Percentiles rank a stretch among this genome's conserved stretches.
Evolutionary conservation across 2,329 filamentous ascomycete species (phyloP).

Genomic region (Alternaria angustiovoidea): DNA sequence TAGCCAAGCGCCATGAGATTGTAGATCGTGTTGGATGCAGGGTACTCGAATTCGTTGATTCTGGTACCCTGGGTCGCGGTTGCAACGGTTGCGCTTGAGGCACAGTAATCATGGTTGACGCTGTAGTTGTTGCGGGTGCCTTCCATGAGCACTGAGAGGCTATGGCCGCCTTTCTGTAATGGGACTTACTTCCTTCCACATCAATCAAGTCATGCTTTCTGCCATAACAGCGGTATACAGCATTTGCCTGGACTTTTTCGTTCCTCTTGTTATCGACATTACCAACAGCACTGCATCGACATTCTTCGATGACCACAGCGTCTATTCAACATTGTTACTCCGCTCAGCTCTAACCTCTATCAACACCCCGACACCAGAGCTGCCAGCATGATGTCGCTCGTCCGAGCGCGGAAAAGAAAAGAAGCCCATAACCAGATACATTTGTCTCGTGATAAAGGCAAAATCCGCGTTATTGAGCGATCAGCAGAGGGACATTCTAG

Average conservation of each 20-base stretch:
- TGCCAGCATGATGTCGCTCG: conserved; percentile 43
- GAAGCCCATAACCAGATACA: conserved; percentile 30
- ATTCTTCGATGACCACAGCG: conserved; percentile 3
- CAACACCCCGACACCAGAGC: neutral
- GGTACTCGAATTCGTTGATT: conserved; percentile 1
- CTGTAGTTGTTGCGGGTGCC: neutral
- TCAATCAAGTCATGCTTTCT: neutral
- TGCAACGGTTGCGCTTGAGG: neutral
- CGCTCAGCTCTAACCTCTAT: neutral
- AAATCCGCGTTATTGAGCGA: conserved; percentile 44
- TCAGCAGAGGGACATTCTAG: conserved; percentile 21
- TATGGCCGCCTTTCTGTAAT: neutral
- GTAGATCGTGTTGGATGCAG: neutral
- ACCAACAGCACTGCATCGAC: neutral
- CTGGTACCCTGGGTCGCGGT: neutral
- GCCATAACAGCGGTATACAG: neutral
- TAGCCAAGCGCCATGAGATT: conserved; percentile 13
- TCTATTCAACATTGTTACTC: conserved; percentile 13
- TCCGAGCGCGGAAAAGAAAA: conserved; percentile 43
- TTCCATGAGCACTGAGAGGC: neutral
- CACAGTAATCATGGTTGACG: neutral
- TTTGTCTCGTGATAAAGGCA: conserved; percentile 39
- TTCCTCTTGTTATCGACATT: neutral
- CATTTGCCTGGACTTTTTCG: neutral
- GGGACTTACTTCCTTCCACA: neutral